Percentiles rank a stretch among this genome's conserved stretches.
These are phyloP conservation scores for Neofusicoccum umdonicola DNA, from an alignment of 2,329 filamentous ascomycete genomes.

Conservation along the genomic window DNA sequence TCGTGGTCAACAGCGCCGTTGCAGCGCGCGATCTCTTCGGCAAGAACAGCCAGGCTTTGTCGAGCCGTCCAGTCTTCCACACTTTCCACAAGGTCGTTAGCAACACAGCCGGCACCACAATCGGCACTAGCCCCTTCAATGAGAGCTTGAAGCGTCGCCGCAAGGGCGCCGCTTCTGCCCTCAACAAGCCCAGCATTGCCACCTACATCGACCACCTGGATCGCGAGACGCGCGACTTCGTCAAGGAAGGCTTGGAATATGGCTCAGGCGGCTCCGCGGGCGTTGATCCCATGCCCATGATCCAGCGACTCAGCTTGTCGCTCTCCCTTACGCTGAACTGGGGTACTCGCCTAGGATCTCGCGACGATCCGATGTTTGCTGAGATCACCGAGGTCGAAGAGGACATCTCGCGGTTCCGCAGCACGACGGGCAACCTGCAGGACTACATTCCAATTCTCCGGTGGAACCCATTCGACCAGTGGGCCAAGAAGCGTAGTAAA, in stretches of 20 bases:
- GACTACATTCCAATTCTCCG: slow-evolving; percentile 61
- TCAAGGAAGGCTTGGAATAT: slow-evolving; percentile 59
- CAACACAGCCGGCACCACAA: slow-evolving; percentile 65
- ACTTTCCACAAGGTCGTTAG: slow-evolving; percentile 56
- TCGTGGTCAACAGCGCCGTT: slow-evolving; percentile 44
- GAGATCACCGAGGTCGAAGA: slow-evolving; percentile 65
- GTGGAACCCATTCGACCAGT: slow-evolving; percentile 54
- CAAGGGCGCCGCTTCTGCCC: slow-evolving; percentile 63
- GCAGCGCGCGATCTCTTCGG: slow-evolving; percentile 43
- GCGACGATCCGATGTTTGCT: slow-evolving; percentile 59
- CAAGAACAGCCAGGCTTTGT: slow-evolving; percentile 41
- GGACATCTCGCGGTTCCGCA: slow-evolving; percentile 58
- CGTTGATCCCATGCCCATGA: slow-evolving; percentile 66
- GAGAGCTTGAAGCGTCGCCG: slow-evolving; percentile 63
- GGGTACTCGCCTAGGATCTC: slow-evolving; percentile 60
- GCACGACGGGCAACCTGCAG: slow-evolving; percentile 60
- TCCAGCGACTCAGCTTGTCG: slow-evolving; percentile 63
- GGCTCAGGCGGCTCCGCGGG: slow-evolving; percentile 54
- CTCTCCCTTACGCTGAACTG: slow-evolving; percentile 65
- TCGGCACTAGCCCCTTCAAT: slow-evolving; percentile 66
- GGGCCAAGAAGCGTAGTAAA: slow-evolving; percentile 37
- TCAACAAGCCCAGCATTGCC: slow-evolving; percentile 63
- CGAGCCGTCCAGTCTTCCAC: slow-evolving; percentile 44
- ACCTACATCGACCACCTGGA: slow-evolving; percentile 63
- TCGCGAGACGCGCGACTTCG: slow-evolving; percentile 61